Conservation (phyloP, 2,329 filamentous ascomycete genomes). For the Endoconidiophora laricicola region DNA sequence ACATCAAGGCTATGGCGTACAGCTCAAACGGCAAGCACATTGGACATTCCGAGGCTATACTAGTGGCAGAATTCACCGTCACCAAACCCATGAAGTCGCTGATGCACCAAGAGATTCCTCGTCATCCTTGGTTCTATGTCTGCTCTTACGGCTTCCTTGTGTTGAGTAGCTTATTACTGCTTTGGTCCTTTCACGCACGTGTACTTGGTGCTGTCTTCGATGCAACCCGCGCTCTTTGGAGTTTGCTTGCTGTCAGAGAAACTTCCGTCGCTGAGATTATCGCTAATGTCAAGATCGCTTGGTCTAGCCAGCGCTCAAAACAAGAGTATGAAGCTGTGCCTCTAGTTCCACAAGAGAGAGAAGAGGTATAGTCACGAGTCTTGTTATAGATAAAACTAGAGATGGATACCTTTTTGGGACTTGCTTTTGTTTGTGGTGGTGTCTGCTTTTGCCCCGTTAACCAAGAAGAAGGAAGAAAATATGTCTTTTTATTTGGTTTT, state of each 20-base stretch:
- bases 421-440: no score
- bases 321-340: constrained; percentile 7
- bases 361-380: not conserved
- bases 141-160: not conserved
- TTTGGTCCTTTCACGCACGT: not conserved
- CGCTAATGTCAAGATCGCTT: not conserved
- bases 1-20: not conserved
- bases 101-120: constrained; percentile 5
- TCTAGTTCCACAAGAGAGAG: constrained; percentile 1
- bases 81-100: constrained; percentile 3
- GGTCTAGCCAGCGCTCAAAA: not conserved
- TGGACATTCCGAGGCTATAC: not conserved
- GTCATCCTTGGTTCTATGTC: constrained; percentile 4
- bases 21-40: not conserved
- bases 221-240: no score
- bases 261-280: not conserved
- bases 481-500: no score
- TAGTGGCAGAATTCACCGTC: not conserved
- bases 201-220: not conserved
- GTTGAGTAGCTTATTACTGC: not conserved
- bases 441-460: no score
- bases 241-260: not conserved
- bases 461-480: no score
- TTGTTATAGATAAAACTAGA: no score
- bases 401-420: no score